These are phyloP conservation scores for Mycena rebaudengoi DNA, from an alignment of 768 basidiomycete genomes.

Conservation along the genomic window DNA sequence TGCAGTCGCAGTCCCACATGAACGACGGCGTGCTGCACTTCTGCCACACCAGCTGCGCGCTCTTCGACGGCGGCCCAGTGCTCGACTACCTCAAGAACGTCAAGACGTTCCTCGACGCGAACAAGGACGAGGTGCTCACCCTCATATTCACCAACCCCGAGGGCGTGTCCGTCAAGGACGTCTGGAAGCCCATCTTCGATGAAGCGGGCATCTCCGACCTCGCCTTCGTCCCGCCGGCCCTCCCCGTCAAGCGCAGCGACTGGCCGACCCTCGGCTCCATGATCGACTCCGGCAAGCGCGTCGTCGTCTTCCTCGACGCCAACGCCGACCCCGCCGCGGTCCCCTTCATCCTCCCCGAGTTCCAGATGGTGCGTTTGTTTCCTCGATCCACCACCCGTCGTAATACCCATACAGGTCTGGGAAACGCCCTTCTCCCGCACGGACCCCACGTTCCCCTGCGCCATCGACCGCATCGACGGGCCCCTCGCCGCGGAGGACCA, in stretches of 20 bases:
- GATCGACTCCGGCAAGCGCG: constrained; percentile 64
- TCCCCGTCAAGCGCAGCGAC: constrained; percentile 50
- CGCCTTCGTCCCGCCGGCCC: constrained; percentile 60
- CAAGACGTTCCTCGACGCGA: constrained; percentile 62
- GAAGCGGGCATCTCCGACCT: constrained; percentile 51
- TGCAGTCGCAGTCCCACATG: constrained; percentile 67
- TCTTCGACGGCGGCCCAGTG: constrained; percentile 65
- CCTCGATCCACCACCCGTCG: background rate
- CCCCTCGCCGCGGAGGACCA: constrained; percentile 59
- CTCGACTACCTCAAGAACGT: constrained; percentile 59
- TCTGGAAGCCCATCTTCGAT: constrained; percentile 65
- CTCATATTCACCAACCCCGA: constrained; percentile 76
- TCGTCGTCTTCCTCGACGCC: constrained; percentile 70
- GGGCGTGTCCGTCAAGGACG: constrained; percentile 51
- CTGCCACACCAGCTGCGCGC: constrained; percentile 69
- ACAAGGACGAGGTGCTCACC: constrained; percentile 73
- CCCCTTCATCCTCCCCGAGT: constrained; percentile 64
- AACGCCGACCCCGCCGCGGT: constrained; percentile 48
- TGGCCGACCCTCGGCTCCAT: constrained; percentile 76
- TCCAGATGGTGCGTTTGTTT: constrained; percentile 52
- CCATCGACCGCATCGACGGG: constrained; percentile 58
- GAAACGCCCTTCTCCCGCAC: constrained; percentile 64
- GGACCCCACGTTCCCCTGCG: constrained; percentile 60
- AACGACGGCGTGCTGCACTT: constrained; percentile 62
- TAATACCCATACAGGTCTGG: constrained; percentile 52